Conservation (phyloP, 306 rosid genomes). For the Rosa lucieae region DNA sequence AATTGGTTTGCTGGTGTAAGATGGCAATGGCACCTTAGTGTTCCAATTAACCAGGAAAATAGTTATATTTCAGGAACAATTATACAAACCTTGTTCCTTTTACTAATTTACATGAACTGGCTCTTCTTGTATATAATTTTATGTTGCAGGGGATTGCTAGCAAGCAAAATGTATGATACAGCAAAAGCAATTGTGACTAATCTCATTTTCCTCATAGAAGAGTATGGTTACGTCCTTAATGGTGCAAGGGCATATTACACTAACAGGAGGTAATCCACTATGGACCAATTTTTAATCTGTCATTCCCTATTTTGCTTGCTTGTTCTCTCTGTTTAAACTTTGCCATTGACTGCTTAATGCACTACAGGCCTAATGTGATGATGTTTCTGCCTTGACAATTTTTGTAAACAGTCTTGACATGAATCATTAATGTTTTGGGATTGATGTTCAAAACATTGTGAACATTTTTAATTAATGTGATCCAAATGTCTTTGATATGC, state of each 20-base stretch:
- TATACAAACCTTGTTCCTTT: background rate
- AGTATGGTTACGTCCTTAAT: constrained; percentile 81
- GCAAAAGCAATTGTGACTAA: constrained; percentile 66
- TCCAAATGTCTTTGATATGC: background rate
- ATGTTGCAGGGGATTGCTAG: constrained; percentile 67
- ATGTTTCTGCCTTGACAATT: background rate
- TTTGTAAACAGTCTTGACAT: background rate
- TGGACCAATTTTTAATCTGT: background rate
- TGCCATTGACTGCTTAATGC: background rate
- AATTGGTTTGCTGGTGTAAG: background rate
- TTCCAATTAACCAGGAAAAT: background rate
- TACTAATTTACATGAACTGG: background rate
- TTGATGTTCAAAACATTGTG: background rate
- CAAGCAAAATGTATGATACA: constrained; percentile 79
- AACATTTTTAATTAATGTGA: background rate
- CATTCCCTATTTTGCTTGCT: background rate
- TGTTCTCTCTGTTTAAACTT: background rate
- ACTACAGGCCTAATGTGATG: background rate
- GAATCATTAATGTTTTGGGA: background rate
- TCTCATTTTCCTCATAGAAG: constrained; percentile 60
- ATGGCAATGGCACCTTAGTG: background rate
- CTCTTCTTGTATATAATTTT: background rate
- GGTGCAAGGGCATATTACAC: constrained; percentile 89
- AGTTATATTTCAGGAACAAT: background rate
- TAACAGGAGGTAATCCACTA: constrained; percentile 62